Evolutionary conservation across 1,284 basidiomycete species (phyloP).

Genomic region (Leccinum angustisporum): DNA sequence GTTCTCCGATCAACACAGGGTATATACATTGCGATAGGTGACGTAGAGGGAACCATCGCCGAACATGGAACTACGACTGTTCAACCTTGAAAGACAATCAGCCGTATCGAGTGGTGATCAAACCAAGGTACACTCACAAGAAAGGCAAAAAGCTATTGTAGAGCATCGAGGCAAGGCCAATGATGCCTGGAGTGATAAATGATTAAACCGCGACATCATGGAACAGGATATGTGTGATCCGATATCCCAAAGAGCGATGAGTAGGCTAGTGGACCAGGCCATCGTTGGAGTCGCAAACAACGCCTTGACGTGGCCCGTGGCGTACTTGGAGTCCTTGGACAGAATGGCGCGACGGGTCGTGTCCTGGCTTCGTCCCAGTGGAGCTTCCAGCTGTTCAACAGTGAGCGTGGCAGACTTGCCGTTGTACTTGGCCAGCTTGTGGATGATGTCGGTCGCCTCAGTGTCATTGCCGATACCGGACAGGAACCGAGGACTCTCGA

Average conservation of each 20-base stretch:
- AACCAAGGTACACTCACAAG: slow-evolving; percentile 36
- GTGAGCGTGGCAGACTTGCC: slow-evolving; percentile 41
- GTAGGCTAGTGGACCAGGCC: slow-evolving; percentile 55
- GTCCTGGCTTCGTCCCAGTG: slow-evolving; percentile 6
- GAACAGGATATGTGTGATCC: background rate
- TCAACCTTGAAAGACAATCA: slow-evolving; percentile 34
- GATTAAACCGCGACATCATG: background rate
- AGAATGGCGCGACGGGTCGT: slow-evolving; percentile 22
- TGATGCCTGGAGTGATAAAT: slow-evolving; percentile 40
- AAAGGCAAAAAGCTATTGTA: slow-evolving; percentile 60
- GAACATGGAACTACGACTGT: slow-evolving; percentile 47
- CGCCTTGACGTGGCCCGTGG: slow-evolving; percentile 45
- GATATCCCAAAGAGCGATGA: slow-evolving; percentile 56
- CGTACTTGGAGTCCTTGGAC: slow-evolving; percentile 41
- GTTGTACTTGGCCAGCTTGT: slow-evolving; percentile 62
- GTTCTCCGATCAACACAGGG: too few relatives aligned
- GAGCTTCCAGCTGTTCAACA: slow-evolving; percentile 40
- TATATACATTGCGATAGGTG: slow-evolving; percentile 46
- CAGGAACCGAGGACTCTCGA: slow-evolving; percentile 65
- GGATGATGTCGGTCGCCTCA: slow-evolving; percentile 61
- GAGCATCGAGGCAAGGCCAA: slow-evolving; percentile 60
- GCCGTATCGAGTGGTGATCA: background rate
- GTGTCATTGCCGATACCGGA: slow-evolving; percentile 60
- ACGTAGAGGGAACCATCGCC: slow-evolving; percentile 50
- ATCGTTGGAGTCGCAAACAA: slow-evolving; percentile 57